Base-by-base conservation (phyloP, 2,329 filamentous ascomycete species). In the Pezizomycotina sp. region DNA sequence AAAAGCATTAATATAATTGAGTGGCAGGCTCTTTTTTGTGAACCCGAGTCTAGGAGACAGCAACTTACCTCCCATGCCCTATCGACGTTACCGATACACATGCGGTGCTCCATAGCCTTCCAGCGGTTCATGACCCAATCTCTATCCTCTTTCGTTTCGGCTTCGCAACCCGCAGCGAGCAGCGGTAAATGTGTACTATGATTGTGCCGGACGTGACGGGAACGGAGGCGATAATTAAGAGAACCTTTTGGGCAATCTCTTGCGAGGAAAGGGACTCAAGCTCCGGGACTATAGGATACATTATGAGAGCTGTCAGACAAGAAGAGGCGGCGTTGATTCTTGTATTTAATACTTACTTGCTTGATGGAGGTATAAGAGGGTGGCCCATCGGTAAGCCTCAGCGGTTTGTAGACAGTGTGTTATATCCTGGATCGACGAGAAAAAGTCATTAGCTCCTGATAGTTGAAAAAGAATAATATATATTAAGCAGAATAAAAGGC, bases 171-270 rank as follows among this genome's bases (percentile, higher is more conserved):
- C 3, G 74, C 75, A 1, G 68, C 71, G 45, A 77, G 62, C 1
- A 80, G 62, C 1, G 75, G 75, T 46, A 72, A 79, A 39, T 75
- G 24, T 79, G 74, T 2, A 78, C 66, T 28, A 78, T 74, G 12
- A 71, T 66, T 1, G 72, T 65, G 6, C 73, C 64, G 22, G 70
- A 75, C 7, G 61, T 64, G 2, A 69, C 56, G 1, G 74, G 71
- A 0, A 79, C 70, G 0, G 68, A 74, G 3, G 71, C 72, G 2
- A 80, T 57, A 32, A 69, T 64, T 14, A 66, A 61, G 33, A 79
- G 55, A 1, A 73, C 68, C 29, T 68, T 66, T 49, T 73, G 69
- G 0, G 74, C 71, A 6, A 78, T 58, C 16, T 66, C 62, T 5
- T 63, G 60, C 1, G 69, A 63, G 2, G 65, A 59, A 26, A 66